These are phyloP conservation scores for Elsinoe arachidis DNA, from an alignment of 2,329 filamentous ascomycete genomes.

Conservation along the genomic window DNA sequence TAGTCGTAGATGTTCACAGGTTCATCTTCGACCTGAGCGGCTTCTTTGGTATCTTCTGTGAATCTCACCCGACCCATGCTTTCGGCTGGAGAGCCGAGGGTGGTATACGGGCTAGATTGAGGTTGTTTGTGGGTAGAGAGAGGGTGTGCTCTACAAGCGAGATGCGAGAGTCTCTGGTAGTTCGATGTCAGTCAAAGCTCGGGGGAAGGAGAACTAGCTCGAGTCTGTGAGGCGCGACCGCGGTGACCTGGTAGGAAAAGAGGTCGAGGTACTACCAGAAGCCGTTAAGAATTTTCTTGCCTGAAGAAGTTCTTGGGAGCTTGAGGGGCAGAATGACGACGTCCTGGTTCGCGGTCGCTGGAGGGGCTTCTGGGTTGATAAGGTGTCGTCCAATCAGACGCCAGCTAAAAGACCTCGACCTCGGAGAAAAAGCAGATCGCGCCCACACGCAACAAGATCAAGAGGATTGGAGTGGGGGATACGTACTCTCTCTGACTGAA, in stretches of 20 bases:
- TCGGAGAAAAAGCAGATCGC: too few species aligned
- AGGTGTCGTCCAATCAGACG: background rate
- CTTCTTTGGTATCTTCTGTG: constrained; percentile 41
- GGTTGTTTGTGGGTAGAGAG: background rate
- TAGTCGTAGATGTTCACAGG: constrained; percentile 67
- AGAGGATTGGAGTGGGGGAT: background rate
- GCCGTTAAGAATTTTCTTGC: background rate
- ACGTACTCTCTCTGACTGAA: background rate
- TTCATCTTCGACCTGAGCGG: constrained; percentile 44
- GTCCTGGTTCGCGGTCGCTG: too few species aligned
- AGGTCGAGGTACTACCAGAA: background rate
- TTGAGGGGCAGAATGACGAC: background rate
- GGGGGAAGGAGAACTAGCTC: background rate
- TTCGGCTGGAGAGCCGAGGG: constrained; percentile 45
- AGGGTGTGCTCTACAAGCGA: background rate
- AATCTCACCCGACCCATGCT: constrained; percentile 48
- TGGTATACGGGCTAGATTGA: constrained; percentile 10
- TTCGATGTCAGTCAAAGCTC: background rate
- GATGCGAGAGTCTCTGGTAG: constrained; percentile 2
- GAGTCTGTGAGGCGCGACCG: background rate
- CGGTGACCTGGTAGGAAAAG: background rate
- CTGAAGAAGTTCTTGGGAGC: background rate
- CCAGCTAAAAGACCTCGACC: background rate
- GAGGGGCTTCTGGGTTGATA: background rate
- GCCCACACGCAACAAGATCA: too few species aligned